Evolutionary conservation across 306 rosid genomes (phyloP).

Genomic region (Sophora flavescens): DNA sequence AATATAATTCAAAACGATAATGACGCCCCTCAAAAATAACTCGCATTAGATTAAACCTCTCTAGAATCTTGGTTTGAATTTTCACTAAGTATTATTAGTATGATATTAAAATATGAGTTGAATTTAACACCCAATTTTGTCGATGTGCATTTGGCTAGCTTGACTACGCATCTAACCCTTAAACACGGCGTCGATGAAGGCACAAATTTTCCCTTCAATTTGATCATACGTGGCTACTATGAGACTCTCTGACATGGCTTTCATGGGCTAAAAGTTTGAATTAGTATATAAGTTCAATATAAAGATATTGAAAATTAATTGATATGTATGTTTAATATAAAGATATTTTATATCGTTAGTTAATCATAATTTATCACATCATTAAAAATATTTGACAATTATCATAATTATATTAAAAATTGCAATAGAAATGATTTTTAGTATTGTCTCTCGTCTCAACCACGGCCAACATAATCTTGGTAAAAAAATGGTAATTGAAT

Average conservation of each 20-base stretch:
- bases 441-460: no score
- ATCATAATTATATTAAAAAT: no score
- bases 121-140: constrained; percentile 1
- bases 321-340: no score
- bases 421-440: no score
- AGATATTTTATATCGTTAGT: no score
- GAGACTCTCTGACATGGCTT: not conserved
- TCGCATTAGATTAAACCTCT: not conserved
- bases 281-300: no score
- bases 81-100: not conserved
- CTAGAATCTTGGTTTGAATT: not conserved
- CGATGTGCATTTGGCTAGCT: constrained; percentile 25
- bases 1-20: not conserved
- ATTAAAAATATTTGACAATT: no score
- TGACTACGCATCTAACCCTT: constrained; percentile 30
- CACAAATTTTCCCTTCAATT: constrained; percentile 18
- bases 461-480: no score
- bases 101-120: constrained; percentile 18
- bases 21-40: not conserved
- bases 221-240: constrained; percentile 14
- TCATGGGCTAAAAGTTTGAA: no score
- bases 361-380: no score
- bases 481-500: no score
- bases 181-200: constrained; percentile 50
- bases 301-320: no score